Evolutionary conservation across 495 filamentous ascomycete species (phyloP).

Genomic region (Talaromyces ruber): DNA sequence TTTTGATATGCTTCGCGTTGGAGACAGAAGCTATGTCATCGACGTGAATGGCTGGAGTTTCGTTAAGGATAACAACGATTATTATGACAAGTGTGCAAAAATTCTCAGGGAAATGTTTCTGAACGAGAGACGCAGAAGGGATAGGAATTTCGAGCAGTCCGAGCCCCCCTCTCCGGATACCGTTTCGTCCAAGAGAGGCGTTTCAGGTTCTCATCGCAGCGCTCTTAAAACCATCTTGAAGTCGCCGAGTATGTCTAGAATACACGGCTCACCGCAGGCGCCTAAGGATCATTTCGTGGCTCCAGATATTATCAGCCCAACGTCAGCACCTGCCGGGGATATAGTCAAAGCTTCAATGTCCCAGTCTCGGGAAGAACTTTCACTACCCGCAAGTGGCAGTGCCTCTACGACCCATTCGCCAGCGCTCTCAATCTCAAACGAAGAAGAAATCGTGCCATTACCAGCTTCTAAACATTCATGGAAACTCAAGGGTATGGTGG

Average conservation of each 20-base stretch:
- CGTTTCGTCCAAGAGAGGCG: conserved; percentile 23
- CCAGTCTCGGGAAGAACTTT: conserved; percentile 16
- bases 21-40: conserved; percentile 89
- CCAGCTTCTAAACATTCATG: conserved; percentile 91
- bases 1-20: conserved; percentile 86
- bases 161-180: conserved; percentile 25
- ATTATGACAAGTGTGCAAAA: conserved; percentile 83
- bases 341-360: conserved; percentile 24
- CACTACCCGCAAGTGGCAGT: conserved; percentile 17
- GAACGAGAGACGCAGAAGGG: conserved; percentile 54
- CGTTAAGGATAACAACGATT: conserved; percentile 98
- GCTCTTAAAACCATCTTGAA: conserved; percentile 50
- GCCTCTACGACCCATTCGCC: conserved; percentile 24
- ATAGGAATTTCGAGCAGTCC: conserved; percentile 27
- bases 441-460: conserved; percentile 44
- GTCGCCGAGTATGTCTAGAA: conserved; percentile 55
- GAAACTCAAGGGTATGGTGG: conserved; percentile 98
- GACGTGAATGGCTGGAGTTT: conserved; percentile 99
- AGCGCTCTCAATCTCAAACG: conserved; percentile 17
- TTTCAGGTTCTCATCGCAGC: conserved; percentile 30
- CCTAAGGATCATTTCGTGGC: conserved; percentile 35
- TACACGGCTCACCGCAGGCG: conserved; percentile 39
- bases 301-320: conserved; percentile 27
- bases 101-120: conserved; percentile 85
- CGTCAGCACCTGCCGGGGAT: conserved; percentile 41